These are phyloP conservation scores for Yarrowia divulgata DNA, from an alignment of 805 yeast genomes.

Conservation along the genomic window DNA sequence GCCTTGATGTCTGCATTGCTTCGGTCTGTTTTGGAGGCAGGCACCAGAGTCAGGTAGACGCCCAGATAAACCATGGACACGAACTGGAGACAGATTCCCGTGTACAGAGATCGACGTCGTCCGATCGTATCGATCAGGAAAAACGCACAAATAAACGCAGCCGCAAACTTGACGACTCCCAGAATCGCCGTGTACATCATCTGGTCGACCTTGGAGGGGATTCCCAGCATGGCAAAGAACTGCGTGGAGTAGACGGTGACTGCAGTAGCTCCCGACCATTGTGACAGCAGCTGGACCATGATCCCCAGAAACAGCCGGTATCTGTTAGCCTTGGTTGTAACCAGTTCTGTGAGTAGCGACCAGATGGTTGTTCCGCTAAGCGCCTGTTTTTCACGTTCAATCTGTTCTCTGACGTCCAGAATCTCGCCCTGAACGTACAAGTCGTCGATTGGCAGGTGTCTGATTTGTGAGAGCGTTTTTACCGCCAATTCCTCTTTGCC, in stretches of 20 bases:
- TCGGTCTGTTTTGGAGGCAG: background rate
- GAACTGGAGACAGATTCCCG: background rate
- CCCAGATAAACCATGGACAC: background rate
- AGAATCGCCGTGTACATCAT: conserved; percentile 8
- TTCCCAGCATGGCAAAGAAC: conserved; percentile 5
- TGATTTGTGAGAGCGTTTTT: background rate
- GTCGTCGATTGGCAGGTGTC: background rate
- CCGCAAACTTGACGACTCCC: background rate
- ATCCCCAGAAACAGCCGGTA: background rate
- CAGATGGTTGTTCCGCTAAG: background rate
- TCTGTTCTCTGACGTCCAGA: conserved; percentile 1
- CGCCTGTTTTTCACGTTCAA: background rate
- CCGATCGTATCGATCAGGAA: conserved; percentile 3
- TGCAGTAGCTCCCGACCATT: conserved; percentile 1
- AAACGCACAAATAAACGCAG: background rate
- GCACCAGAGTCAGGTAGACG: background rate
- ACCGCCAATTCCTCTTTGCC: background rate
- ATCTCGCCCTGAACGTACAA: background rate
- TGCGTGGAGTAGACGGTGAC: background rate
- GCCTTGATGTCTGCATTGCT: background rate
- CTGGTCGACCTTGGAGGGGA: conserved; percentile 1
- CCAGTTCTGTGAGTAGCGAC: background rate
- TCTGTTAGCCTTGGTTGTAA: background rate
- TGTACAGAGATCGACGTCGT: background rate
- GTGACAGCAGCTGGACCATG: background rate